Evolutionary conservation across 75 land plant species (phyloP), one percentile per base, ranked within the genome.

Genomic region (Sequoiadendron giganteum): DNA sequence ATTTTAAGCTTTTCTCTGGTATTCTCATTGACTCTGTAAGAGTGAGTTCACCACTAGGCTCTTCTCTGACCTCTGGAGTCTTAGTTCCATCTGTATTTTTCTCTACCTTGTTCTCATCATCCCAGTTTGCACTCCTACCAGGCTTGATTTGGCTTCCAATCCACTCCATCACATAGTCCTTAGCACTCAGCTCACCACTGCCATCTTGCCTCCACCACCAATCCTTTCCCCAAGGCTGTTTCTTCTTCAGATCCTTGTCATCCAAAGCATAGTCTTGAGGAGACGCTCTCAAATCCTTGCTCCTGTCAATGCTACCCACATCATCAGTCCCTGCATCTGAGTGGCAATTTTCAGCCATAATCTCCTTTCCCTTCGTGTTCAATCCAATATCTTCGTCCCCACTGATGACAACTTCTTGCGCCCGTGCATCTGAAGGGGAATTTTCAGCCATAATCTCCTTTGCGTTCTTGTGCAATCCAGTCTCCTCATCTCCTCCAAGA

Each of bases 171-270:
- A 97, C 96, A 89, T 97, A 97, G 83, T 97, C 97, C 81, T 91
- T 94, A 70, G 93, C 92, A 39, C 94, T 85, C 68, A 93, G 88
- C 73, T 95, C 96, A 5, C 93, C 96, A 86, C 92, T 93, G 61
- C 88, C 95, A 70, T 94, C 96, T 78, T 94, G 97, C 77, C 85
- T 95, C 98, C 98, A 97, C 96, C 95, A 94, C 96, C 97, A 94
- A 85, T 94, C 95, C 73, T 88, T 94, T 18, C 93, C 93, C 92
- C 91, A 92, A 83, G 90, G 91, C 83, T 92, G 91, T 38, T 88
- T 61, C 55, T 48, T 85, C 10, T 28, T 54, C 36, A 7, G 48
- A 76, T 34, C 68, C 13, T 88, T 65, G 42, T 85, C 88, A n/a
- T 82, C 90, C 52, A 85, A 65, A 40, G 15, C 75, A 65, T 30